A percentile compares a stretch with the other conserved stretches of the same genome.
phyloP scores from a whole-genome alignment of 208 protist genomes.

The Acanthamoeba polyphaga region DNA sequence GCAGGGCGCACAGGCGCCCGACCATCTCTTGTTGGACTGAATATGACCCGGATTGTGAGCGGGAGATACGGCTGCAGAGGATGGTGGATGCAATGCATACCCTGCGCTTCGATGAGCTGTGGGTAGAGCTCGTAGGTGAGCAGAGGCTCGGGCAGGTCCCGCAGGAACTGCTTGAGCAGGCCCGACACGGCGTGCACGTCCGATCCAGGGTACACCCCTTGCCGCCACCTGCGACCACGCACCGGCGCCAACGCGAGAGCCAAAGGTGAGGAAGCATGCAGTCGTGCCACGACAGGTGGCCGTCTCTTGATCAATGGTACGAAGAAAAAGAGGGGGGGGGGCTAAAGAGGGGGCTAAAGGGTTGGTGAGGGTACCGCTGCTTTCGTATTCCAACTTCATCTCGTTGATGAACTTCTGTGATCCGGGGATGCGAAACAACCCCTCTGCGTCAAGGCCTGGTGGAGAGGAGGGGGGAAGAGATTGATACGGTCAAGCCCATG shows the following conservation, averaged over 20 bases:
- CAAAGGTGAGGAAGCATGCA: background rate
- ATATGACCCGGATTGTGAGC: background rate
- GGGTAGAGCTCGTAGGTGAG: slow-evolving; percentile 63
- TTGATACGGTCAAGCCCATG: background rate
- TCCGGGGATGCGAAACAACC: slow-evolving; percentile 42
- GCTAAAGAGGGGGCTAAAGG: background rate
- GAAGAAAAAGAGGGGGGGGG: background rate
- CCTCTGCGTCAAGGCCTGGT: slow-evolving; percentile 9
- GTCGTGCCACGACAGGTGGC: background rate
- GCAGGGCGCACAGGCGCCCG: slow-evolving; percentile 3
- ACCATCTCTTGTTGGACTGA: slow-evolving; percentile 11
- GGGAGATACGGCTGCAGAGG: background rate
- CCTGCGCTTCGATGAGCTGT: background rate
- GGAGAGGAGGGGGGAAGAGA: background rate
- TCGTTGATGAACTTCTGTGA: slow-evolving; percentile 64
- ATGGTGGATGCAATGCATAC: background rate
- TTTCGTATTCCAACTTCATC: slow-evolving; percentile 59
- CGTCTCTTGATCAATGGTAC: background rate
- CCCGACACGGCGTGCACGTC: slow-evolving; percentile 67
- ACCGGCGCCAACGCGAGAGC: background rate
- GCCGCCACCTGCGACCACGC: background rate
- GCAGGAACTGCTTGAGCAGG: slow-evolving; percentile 56
- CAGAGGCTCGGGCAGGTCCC: slow-evolving; percentile 58
- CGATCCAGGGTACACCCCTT: background rate
- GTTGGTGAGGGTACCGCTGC: background rate